These are phyloP conservation scores for Colletotrichum liaoningense DNA, from an alignment of 2,329 filamentous ascomycete species.

Conservation along the genomic window DNA sequence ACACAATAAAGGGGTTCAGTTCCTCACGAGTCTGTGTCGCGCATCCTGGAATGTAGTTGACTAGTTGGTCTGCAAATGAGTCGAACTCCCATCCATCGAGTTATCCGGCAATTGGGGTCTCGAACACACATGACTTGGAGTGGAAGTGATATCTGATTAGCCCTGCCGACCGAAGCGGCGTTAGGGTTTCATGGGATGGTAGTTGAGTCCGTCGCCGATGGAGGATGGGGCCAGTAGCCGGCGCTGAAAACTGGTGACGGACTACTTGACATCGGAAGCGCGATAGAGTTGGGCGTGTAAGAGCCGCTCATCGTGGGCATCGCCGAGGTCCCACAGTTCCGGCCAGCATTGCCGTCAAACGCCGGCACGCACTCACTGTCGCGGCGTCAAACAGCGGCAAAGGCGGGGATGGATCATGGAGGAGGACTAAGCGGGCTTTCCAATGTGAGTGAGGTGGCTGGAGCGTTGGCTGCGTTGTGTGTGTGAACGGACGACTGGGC, in stretches of 20 bases:
- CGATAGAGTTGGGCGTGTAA: neutral
- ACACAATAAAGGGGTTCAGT: neutral
- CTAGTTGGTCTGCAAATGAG: neutral
- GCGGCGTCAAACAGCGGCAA: neutral
- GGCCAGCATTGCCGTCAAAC: neutral
- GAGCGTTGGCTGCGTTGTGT: neutral
- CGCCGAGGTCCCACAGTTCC: neutral
- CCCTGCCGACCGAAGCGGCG: neutral
- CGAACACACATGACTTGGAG: neutral
- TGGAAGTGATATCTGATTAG: neutral
- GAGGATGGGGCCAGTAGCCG: neutral
- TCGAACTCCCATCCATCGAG: neutral
- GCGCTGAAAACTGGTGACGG: neutral
- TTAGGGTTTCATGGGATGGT: neutral
- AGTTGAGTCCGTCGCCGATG: neutral
- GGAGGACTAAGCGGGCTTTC: too few relatives aligned
- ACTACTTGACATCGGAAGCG: neutral
- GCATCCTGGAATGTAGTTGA: neutral
- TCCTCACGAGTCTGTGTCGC: neutral
- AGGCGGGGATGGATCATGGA: neutral
- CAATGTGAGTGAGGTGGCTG: neutral
- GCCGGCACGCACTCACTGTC: neutral
- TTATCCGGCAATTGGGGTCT: neutral
- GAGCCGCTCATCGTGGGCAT: conserved; percentile 7
- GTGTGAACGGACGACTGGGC: neutral